phyloP scores from a whole-genome alignment of 495 filamentous ascomycete genomes.

The Cercophora samala region DNA sequence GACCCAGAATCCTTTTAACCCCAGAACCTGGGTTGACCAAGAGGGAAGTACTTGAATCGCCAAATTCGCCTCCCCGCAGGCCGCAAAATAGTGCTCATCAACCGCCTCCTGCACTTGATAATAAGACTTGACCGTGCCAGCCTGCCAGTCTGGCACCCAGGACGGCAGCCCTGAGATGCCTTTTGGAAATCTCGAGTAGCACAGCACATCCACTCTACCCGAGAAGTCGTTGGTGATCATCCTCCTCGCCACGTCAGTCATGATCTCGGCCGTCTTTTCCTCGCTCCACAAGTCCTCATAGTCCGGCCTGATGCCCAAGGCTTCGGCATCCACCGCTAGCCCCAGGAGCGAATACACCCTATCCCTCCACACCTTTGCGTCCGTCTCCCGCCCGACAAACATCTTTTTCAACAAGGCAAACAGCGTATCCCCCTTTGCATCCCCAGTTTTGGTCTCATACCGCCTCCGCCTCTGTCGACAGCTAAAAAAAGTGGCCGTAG shows the following conservation, averaged over 20 bases:
- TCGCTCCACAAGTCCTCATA: constrained; percentile 1
- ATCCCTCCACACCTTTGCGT: constrained; percentile 12
- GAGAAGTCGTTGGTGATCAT: constrained; percentile 11
- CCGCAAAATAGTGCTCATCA: constrained; percentile 7
- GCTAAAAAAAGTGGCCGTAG: constrained; percentile 2
- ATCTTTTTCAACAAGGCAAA: constrained; percentile 9
- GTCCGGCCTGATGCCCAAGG: constrained; percentile 14
- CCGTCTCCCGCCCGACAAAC: constrained; percentile 2
- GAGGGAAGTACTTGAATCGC: neutral
- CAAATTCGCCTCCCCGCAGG: constrained; percentile 5
- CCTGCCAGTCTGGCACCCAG: constrained; percentile 22
- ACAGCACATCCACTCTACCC: neutral
- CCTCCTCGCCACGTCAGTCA: constrained; percentile 13
- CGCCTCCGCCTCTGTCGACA: neutral
- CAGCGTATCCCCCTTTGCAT: constrained; percentile 6
- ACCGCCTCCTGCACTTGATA: neutral
- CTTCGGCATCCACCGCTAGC: constrained; percentile 17
- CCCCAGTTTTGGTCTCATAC: neutral
- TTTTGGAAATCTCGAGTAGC: constrained; percentile 17
- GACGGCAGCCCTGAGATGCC: constrained; percentile 4
- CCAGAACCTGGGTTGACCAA: neutral
- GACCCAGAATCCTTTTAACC: constrained; percentile 12
- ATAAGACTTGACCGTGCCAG: neutral
- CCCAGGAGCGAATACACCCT: constrained; percentile 19
- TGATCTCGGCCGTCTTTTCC: neutral